A percentile compares a stretch with the other conserved stretches of the same genome.
Evolutionary conservation across 768 basidiomycete species (phyloP).

Genomic region (Leucocoprinus leucothites): DNA sequence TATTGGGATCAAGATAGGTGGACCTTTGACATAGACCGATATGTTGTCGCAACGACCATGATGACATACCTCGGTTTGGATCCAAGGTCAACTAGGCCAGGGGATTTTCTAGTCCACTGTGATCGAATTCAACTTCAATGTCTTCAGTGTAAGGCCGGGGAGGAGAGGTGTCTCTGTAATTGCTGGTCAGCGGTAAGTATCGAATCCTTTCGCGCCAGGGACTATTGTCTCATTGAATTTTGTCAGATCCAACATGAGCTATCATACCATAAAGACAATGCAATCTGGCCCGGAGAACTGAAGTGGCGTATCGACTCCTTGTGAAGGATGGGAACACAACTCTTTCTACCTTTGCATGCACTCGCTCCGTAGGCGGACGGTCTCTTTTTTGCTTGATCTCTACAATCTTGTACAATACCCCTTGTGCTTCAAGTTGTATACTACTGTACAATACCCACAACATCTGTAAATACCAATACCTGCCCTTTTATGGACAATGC

Average conservation of each 20-base stretch:
- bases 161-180: background rate
- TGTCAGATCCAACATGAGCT: constrained; percentile 2
- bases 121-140: background rate
- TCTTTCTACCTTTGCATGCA: background rate
- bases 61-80: background rate
- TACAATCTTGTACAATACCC: too few relatives aligned
- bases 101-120: background rate
- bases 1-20: background rate
- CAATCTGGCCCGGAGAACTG: background rate
- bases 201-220: too few relatives aligned
- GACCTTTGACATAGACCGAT: background rate
- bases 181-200: constrained; percentile 4
- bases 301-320: background rate
- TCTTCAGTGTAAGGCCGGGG: background rate
- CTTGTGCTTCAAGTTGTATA: too few relatives aligned
- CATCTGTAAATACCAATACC: too few relatives aligned
- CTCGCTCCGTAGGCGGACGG: too few relatives aligned
- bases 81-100: background rate
- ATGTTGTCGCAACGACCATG: background rate
- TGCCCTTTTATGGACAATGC: too few relatives aligned
- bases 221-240: too few relatives aligned
- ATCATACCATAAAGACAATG: background rate
- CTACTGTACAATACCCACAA: too few relatives aligned
- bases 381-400: too few relatives aligned
- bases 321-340: background rate